phyloP scores from a whole-genome alignment of 2,329 filamentous ascomycete species.

The Colletotrichum sojae region DNA sequence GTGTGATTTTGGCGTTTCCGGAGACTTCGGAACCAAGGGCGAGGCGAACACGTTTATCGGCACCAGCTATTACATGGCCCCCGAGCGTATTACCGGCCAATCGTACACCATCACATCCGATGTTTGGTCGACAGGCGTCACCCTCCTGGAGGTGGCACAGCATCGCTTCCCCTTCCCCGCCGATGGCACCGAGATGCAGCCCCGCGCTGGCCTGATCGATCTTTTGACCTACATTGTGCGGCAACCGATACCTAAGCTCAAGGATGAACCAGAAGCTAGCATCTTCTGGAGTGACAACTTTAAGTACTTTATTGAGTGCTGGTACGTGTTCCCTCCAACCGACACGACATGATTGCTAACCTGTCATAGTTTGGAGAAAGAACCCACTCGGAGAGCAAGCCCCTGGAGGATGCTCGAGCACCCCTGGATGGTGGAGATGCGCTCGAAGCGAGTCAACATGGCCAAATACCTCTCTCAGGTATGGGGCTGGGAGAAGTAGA shows the following conservation, averaged over 20 bases:
- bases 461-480: slow-evolving; percentile 92
- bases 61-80: slow-evolving; percentile 99
- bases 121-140: slow-evolving; percentile 98
- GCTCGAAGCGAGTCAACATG: slow-evolving; percentile 97
- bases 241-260: slow-evolving; percentile 94
- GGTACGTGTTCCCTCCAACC: slow-evolving; percentile 73
- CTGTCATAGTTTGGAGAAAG: slow-evolving; percentile 86
- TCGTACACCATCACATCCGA: slow-evolving; percentile 99
- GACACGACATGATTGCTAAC: slow-evolving; percentile 14
- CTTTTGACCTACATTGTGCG: slow-evolving; percentile 97
- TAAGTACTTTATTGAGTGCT: slow-evolving; percentile 99
- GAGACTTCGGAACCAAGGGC: slow-evolving; percentile 98
- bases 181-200: slow-evolving; percentile 95
- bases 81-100: slow-evolving; percentile 96
- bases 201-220: slow-evolving; percentile 92
- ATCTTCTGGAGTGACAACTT: slow-evolving; percentile 98
- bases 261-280: slow-evolving; percentile 90
- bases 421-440: slow-evolving; percentile 99
- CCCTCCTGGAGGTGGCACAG: slow-evolving; percentile 98
- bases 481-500: slow-evolving; percentile 87
- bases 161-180: slow-evolving; percentile 98
- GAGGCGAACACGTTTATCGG: slow-evolving; percentile 99
- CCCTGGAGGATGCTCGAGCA: slow-evolving; percentile 99
- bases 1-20: slow-evolving; percentile 97
- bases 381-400: slow-evolving; percentile 86